A percentile compares a stretch with the other conserved stretches of the same genome.
phyloP scores from a whole-genome alignment of 2,329 filamentous ascomycete species.

The Cadophora sp. region DNA sequence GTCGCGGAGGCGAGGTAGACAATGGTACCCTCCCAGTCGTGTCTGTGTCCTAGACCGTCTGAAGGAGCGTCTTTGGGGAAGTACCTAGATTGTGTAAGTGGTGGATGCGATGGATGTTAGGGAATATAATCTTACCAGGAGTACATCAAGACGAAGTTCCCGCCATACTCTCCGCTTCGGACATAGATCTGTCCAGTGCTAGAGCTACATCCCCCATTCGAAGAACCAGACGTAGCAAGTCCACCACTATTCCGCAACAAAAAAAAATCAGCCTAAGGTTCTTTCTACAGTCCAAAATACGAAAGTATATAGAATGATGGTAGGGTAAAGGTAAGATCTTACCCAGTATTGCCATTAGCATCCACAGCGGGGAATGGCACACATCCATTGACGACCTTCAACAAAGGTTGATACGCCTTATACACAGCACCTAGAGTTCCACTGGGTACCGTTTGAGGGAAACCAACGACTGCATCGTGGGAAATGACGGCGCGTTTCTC shows the following conservation, averaged over 20 bases:
- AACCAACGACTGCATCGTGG: constrained; percentile 56
- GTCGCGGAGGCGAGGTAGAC: constrained; percentile 54
- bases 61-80: constrained; percentile 52
- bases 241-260: constrained; percentile 34
- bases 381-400: constrained; percentile 64
- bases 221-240: constrained; percentile 46
- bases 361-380: constrained; percentile 69
- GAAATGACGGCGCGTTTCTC: constrained; percentile 50
- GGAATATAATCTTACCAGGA: constrained; percentile 48
- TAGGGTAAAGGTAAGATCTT: constrained; percentile 32
- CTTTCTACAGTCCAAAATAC: background rate
- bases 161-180: constrained; percentile 50
- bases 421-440: constrained; percentile 55
- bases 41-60: constrained; percentile 54
- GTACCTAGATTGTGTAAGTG: constrained; percentile 49
- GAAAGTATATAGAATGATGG: background rate
- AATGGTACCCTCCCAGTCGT: constrained; percentile 63
- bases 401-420: constrained; percentile 61
- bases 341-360: constrained; percentile 62
- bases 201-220: constrained; percentile 50
- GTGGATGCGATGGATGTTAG: too few relatives aligned
- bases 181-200: constrained; percentile 59
- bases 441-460: constrained; percentile 58
- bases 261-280: background rate
- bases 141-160: constrained; percentile 58